Percentiles rank a stretch among this genome's conserved stretches.
These are phyloP conservation scores for Suaeda aralocaspica DNA, from an alignment of 148 eudicot genomes.

Conservation along the genomic window DNA sequence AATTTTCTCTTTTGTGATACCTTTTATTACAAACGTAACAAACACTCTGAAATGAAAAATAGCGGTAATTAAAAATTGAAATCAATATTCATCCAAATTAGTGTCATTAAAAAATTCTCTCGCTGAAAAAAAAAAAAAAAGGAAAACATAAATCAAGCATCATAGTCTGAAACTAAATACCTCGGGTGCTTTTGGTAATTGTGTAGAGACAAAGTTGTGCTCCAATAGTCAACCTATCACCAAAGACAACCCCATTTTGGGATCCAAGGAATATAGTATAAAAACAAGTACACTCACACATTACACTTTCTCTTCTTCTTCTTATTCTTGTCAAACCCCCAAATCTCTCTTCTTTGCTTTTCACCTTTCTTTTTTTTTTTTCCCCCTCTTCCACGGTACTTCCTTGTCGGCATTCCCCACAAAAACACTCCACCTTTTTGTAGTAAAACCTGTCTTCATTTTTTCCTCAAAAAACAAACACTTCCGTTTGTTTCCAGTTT, in stretches of 20 bases:
- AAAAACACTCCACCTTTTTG: neutral
- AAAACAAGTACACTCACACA: neutral
- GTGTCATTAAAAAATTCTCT: no score
- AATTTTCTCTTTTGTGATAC: no score
- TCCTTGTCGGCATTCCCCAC: constrained; percentile 10
- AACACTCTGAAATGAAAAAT: no score
- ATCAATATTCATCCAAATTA: no score
- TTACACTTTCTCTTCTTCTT: neutral
- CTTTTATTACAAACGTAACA: no score
- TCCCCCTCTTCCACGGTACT: constrained; percentile 11
- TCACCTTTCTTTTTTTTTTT: neutral
- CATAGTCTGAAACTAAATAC: neutral
- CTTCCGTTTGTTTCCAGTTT: neutral
- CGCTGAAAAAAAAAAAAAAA: no score
- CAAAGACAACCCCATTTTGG: constrained; percentile 6
- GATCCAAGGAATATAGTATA: constrained; percentile 3
- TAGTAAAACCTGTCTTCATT: neutral
- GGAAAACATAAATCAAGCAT: no score
- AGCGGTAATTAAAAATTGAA: no score
- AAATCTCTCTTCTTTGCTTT: neutral
- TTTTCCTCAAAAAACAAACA: neutral
- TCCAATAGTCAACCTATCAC: constrained; percentile 2
- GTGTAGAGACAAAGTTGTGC: neutral
- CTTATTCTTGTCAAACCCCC: constrained; percentile 1
- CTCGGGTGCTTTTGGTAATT: constrained; percentile 1